Evolutionary conservation across 805 yeast species (phyloP).

Genomic region (Naumovozyma castellii): DNA sequence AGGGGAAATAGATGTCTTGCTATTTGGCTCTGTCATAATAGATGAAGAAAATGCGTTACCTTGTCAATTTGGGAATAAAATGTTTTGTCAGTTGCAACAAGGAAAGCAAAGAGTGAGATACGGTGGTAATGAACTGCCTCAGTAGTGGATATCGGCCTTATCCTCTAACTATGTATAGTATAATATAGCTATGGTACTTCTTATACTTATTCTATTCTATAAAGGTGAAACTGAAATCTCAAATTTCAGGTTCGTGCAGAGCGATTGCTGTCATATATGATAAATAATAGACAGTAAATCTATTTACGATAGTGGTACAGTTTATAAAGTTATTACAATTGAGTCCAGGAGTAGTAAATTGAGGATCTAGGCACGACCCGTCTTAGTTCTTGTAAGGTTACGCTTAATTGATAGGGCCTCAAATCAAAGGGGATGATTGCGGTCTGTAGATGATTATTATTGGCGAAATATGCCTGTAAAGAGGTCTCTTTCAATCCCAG

Average conservation of each 20-base stretch:
- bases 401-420: slow-evolving; percentile 42
- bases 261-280: neutral
- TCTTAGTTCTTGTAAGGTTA: slow-evolving; percentile 43
- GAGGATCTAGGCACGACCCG: slow-evolving; percentile 25
- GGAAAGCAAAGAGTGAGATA: no score
- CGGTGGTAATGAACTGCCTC: no score
- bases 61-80: no score
- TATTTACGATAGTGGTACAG: no score
- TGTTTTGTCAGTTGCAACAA: no score
- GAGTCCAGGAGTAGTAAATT: slow-evolving; percentile 27
- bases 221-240: no score
- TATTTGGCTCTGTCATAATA: neutral
- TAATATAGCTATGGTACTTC: no score
- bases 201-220: no score
- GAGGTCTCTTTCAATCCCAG: slow-evolving; percentile 35
- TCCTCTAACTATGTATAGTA: no score
- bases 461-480: slow-evolving; percentile 31
- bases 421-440: slow-evolving; percentile 32
- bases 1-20: neutral
- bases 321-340: slow-evolving; percentile 16
- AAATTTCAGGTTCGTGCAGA: neutral
- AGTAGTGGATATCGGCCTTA: no score
- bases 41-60: no score
- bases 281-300: no score
- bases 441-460: slow-evolving; percentile 33